A percentile compares a stretch with the other conserved stretches of the same genome.
These are phyloP conservation scores for Diaporthe vexans DNA, from an alignment of 2,329 filamentous ascomycete species.

Conservation along the genomic window DNA sequence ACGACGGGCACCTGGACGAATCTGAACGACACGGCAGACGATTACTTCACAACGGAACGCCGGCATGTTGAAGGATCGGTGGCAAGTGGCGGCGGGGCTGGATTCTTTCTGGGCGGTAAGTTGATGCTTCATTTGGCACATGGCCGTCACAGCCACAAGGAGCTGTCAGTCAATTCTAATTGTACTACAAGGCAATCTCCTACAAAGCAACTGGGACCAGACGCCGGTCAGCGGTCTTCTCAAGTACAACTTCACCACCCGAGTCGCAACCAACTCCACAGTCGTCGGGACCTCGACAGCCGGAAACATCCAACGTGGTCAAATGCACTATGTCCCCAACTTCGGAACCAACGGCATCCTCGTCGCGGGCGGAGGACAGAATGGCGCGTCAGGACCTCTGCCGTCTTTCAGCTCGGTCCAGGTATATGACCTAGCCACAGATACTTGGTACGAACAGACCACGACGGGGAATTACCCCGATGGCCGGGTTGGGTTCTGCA, in stretches of 20 bases:
- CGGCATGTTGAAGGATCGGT: constrained; percentile 22
- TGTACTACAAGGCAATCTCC: neutral
- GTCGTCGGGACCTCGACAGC: constrained; percentile 20
- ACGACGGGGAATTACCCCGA: constrained; percentile 42
- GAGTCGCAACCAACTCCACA: constrained; percentile 19
- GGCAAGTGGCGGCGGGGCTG: constrained; percentile 34
- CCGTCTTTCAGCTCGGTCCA: constrained; percentile 39
- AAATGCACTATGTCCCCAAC: constrained; percentile 36
- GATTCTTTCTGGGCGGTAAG: constrained; percentile 32
- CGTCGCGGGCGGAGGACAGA: constrained; percentile 9
- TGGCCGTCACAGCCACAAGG: too few relatives aligned
- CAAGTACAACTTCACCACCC: constrained; percentile 29
- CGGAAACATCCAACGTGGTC: constrained; percentile 14
- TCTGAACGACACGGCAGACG: constrained; percentile 22
- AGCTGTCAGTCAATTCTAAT: neutral
- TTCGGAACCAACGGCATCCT: constrained; percentile 35
- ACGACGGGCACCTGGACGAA: constrained; percentile 36
- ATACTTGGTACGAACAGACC: constrained; percentile 44
- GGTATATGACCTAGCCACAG: constrained; percentile 42
- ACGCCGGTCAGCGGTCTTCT: constrained; percentile 33
- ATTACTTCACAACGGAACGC: constrained; percentile 2
- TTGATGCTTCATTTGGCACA: neutral
- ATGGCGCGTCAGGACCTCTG: neutral
- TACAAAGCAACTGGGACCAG: neutral
- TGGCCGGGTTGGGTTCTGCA: constrained; percentile 43